Conservation (phyloP, 2,329 filamentous ascomycete species). For the Karstenula rhodostoma region DNA sequence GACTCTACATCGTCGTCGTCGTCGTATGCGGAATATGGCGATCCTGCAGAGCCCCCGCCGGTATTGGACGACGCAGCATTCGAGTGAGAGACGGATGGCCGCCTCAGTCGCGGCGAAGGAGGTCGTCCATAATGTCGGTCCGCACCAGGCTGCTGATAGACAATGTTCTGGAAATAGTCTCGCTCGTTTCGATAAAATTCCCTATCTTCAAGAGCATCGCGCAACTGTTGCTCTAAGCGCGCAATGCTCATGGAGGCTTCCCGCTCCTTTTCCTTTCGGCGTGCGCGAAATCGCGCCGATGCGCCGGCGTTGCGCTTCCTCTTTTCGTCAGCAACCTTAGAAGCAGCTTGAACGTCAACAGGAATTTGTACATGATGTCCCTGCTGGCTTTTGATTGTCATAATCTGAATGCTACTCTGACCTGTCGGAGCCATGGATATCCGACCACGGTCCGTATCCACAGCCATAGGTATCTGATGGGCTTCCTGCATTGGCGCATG, state of each 20-base stretch:
- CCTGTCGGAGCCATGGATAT: constrained; percentile 57
- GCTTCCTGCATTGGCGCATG: constrained; percentile 33
- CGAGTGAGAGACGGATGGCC: constrained; percentile 40
- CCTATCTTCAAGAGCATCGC: constrained; percentile 72
- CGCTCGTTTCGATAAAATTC: constrained; percentile 79
- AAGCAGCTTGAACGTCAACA: constrained; percentile 82
- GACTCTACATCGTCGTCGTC: constrained; percentile 41
- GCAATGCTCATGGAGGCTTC: constrained; percentile 75
- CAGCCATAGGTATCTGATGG: constrained; percentile 43
- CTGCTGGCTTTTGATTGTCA: constrained; percentile 61
- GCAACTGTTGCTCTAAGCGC: constrained; percentile 72
- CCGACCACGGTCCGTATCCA: constrained; percentile 48
- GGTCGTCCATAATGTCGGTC: constrained; percentile 57
- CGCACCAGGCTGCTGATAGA: constrained; percentile 65
- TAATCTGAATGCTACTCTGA: constrained; percentile 60
- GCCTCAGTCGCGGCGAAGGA: constrained; percentile 51
- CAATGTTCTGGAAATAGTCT: constrained; percentile 67
- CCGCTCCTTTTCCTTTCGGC: constrained; percentile 83
- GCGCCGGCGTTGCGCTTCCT: constrained; percentile 84
- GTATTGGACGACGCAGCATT: constrained; percentile 37
- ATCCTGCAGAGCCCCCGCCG: constrained; percentile 38
- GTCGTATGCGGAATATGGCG: constrained; percentile 43
- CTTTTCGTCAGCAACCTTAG: constrained; percentile 84
- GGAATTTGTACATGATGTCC: constrained; percentile 66
- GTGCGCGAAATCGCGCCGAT: constrained; percentile 80